phyloP scores from a whole-genome alignment of 1,139 yeast species.

The Hansenula lynferdii region DNA sequence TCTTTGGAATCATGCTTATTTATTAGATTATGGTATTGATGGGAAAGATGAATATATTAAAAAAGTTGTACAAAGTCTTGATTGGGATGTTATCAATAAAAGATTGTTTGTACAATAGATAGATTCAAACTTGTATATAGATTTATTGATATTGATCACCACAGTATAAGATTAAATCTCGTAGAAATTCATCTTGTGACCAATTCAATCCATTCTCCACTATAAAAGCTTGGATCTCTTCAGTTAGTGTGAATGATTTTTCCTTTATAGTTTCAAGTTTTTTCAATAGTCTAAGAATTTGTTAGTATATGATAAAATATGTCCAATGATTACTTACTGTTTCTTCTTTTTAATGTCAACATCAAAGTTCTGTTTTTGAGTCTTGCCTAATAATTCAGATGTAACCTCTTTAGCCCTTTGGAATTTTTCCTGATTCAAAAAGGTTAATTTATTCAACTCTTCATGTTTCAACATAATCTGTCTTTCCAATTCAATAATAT shows the following conservation, averaged over 20 bases:
- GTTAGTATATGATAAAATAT: no score
- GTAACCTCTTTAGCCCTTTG: constrained; percentile 3
- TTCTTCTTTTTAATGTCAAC: neutral
- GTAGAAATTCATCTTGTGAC: constrained; percentile 23
- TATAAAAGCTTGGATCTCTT: constrained; percentile 26
- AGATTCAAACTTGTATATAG: constrained; percentile 5
- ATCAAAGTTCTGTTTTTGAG: neutral
- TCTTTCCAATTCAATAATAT: constrained; percentile 7
- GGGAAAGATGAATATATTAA: constrained; percentile 73
- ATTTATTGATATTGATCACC: constrained; percentile 6
- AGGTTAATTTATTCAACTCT: neutral
- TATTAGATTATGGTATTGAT: constrained; percentile 75
- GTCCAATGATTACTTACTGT: no score
- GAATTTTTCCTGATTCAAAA: constrained; percentile 3
- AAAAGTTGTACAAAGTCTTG: constrained; percentile 71
- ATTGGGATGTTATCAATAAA: constrained; percentile 81
- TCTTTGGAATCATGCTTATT: constrained; percentile 85
- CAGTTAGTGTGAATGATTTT: constrained; percentile 20
- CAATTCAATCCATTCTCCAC: constrained; percentile 23
- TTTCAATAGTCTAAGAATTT: neutral
- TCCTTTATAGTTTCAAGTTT: constrained; percentile 3
- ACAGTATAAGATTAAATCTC: constrained; percentile 28
- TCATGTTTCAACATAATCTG: neutral
- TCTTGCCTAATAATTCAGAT: neutral
- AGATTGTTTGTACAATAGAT: constrained; percentile 36